Evolutionary conservation across 805 yeast species (phyloP).

Genomic region (Candida chauliodis): DNA sequence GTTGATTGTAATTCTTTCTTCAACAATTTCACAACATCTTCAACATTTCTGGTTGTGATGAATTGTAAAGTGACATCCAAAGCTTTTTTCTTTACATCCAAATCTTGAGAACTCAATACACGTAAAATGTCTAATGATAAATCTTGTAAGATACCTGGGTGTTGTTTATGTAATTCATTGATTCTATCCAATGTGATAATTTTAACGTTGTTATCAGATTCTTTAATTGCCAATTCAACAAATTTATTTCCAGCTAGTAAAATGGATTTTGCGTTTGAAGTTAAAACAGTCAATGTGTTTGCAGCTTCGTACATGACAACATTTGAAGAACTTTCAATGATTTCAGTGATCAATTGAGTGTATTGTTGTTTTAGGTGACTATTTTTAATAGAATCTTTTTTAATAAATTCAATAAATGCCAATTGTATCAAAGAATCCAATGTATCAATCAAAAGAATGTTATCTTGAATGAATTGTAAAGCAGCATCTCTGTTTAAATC

Average conservation of each 20-base stretch:
- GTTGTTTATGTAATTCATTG: slow-evolving; percentile 63
- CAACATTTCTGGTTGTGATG: slow-evolving; percentile 84
- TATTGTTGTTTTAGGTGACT: slow-evolving; percentile 70
- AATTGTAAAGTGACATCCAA: slow-evolving; percentile 78
- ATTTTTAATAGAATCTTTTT: slow-evolving; percentile 67
- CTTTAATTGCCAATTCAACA: slow-evolving; percentile 84
- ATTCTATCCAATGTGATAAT: slow-evolving; percentile 87
- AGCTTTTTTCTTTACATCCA: slow-evolving; percentile 88
- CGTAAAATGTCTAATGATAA: slow-evolving; percentile 81
- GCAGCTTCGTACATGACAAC: slow-evolving; percentile 92
- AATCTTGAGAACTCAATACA: slow-evolving; percentile 80
- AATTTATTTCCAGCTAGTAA: slow-evolving; percentile 80
- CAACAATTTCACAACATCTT: slow-evolving; percentile 85
- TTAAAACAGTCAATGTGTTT: slow-evolving; percentile 62
- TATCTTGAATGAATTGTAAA: slow-evolving; percentile 72
- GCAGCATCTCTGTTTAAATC: slow-evolving; percentile 83
- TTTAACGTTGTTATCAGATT: slow-evolving; percentile 93
- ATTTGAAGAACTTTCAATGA: slow-evolving; percentile 65
- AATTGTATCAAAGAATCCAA: slow-evolving; percentile 84
- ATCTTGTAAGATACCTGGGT: slow-evolving; percentile 82
- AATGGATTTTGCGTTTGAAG: slow-evolving; percentile 64
- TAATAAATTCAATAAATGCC: slow-evolving; percentile 86
- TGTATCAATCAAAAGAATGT: slow-evolving; percentile 53
- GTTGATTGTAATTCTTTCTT: slow-evolving; percentile 86
- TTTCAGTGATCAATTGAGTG: slow-evolving; percentile 64